A percentile compares a stretch with the other conserved stretches of the same genome.
Evolutionary conservation across 2,329 filamentous ascomycete species (phyloP).

Genomic region (Verticillium longisporum): DNA sequence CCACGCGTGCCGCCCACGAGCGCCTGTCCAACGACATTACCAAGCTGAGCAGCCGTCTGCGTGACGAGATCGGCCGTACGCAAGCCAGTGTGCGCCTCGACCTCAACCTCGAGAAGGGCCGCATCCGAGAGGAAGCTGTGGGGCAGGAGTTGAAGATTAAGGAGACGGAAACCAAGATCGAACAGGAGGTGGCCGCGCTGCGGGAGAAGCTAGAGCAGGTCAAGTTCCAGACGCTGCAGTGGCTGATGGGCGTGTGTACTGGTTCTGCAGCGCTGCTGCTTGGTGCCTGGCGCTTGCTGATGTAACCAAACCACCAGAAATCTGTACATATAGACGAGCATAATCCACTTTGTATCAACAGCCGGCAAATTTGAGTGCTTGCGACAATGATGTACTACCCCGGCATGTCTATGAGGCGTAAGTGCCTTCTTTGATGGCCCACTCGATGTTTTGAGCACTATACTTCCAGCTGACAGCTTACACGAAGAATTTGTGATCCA

Average conservation of each 20-base stretch:
- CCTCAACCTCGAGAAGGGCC: constrained; percentile 91
- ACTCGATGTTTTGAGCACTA: too few relatives aligned
- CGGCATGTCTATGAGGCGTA: too few relatives aligned
- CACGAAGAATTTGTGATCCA: too few relatives aligned
- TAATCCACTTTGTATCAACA: background rate
- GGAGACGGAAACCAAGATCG: constrained; percentile 97
- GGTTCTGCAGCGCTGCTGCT: constrained; percentile 61
- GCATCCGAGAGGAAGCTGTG: constrained; percentile 93
- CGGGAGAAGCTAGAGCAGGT: constrained; percentile 91
- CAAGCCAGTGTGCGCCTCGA: constrained; percentile 90
- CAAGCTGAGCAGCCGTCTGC: constrained; percentile 80
- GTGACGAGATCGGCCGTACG: constrained; percentile 90
- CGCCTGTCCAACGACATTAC: constrained; percentile 89
- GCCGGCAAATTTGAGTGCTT: too few relatives aligned
- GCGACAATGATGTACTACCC: too few relatives aligned
- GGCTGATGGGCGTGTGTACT: constrained; percentile 83
- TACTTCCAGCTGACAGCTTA: too few relatives aligned
- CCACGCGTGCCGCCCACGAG: constrained; percentile 86
- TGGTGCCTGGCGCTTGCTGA: constrained; percentile 64
- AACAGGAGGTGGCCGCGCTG: constrained; percentile 89
- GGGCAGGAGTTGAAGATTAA: constrained; percentile 97
- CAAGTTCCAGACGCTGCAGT: constrained; percentile 97
- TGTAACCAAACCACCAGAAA: constrained; percentile 33
- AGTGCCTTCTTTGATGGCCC: too few relatives aligned
- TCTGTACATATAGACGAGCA: background rate